Base-by-base conservation (phyloP, 2,329 filamentous ascomycete species). In the Talaromyces funiculosus region DNA sequence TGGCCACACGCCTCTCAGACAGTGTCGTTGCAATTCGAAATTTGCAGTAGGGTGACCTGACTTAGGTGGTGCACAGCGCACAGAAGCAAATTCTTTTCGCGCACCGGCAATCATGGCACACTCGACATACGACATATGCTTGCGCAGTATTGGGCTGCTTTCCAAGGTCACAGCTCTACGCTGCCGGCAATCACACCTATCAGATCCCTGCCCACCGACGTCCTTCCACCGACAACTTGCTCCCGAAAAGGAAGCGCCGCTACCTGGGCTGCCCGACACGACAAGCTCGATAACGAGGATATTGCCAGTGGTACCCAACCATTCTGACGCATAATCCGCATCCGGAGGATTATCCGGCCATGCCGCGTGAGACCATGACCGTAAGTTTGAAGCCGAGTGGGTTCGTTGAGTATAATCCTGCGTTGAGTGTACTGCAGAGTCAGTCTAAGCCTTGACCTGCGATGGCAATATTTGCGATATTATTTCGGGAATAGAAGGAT, bases 61-160 rank as follows among this genome's bases (percentile, higher is more conserved):
- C n/a, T n/a, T n/a, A n/a, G n/a, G n/a, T n/a, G 3, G 81, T 86
- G 45, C 70, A 78, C 57, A 75, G 79, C 0, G 77, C 76, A 3
- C 79, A 80, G 7, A 84, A 81, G 68, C 83, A 86, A 67, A 78
- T 82, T 64, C 77, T 86, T 33, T 75, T 86, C 5, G 80, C 83
- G 0, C 76, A 83, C 61, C 69, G 77, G 78, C 78, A 75, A 55
- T 77, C 73, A 1, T 78, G 22, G 81, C 76, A 35, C 33, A 9
- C 6, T 12, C 33, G 33, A 35, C 33, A 9, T 61, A 82, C 80
- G 3, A 66, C 80, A 57, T 79, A 81, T 90, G 33, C 33, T 35
- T 35, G 33, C 33, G 12, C 33, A 5, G 33, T 35, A 35, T 10
- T 35, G 33, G 33, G 33, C 12, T 35, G 12, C 33, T 35, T 35